These are phyloP conservation scores for Xylariaceae sp. DNA, from an alignment of 2,329 filamentous ascomycete genomes.

Conservation along the genomic window DNA sequence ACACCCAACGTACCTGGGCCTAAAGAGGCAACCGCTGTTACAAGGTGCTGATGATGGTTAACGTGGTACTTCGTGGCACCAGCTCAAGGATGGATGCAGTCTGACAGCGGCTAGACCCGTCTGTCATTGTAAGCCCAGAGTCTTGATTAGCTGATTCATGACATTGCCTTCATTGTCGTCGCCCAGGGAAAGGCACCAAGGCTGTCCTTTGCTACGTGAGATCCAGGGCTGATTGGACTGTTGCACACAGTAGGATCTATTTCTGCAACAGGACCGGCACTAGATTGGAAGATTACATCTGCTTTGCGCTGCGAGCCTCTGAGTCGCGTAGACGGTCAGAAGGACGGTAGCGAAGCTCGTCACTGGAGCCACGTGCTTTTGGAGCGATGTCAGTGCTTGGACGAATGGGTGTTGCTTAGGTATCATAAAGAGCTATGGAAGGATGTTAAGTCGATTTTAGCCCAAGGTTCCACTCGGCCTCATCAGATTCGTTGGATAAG, in stretches of 20 bases:
- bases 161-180: too few relatives aligned
- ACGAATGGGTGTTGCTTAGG: slow-evolving; percentile 16
- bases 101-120: slow-evolving; percentile 23
- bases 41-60: slow-evolving; percentile 8
- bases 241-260: too few relatives aligned
- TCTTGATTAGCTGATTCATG: slow-evolving; percentile 14
- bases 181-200: too few relatives aligned
- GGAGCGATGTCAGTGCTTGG: too few relatives aligned
- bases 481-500: slow-evolving; percentile 15
- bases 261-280: too few relatives aligned
- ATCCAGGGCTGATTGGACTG: too few relatives aligned
- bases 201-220: too few relatives aligned
- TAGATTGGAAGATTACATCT: too few relatives aligned
- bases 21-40: slow-evolving; percentile 16
- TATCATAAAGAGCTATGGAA: slow-evolving; percentile 20
- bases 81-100: slow-evolving; percentile 17
- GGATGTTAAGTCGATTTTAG: slow-evolving; percentile 27
- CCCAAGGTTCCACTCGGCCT: slow-evolving; percentile 33
- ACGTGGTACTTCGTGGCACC: slow-evolving; percentile 10
- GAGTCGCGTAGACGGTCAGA: slow-evolving; percentile 4
- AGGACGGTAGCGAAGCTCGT: slow-evolving; percentile 15
- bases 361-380: slow-evolving; percentile 40
- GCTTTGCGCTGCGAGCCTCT: too few relatives aligned
- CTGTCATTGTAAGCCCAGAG: slow-evolving; percentile 18
- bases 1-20: slow-evolving; percentile 2